Evolutionary conservation across 306 rosid genomes (phyloP), one percentile per base, ranked within the genome.

Genomic region (Quercus glauca): DNA sequence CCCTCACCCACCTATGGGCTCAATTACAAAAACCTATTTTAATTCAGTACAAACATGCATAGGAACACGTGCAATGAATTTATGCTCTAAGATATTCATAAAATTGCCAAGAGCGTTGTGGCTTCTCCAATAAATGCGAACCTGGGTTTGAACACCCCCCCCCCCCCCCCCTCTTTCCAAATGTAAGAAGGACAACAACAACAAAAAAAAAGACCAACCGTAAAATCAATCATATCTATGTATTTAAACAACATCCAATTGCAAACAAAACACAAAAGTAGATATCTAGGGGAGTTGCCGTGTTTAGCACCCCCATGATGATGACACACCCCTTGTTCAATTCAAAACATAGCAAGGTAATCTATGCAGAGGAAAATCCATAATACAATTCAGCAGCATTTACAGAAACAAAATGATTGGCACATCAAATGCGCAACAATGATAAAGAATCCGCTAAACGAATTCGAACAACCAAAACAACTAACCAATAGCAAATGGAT

Each of bases 401-500:
- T 6, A 15, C 15, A 28, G 41, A 63, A 28, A 63, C 29, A 63
- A 28, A 63, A 28, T 63, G 29, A 26, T 13, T 6, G 25, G 41
- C 3, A 63, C 69, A 63, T 63, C 5, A 59, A 25, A 26, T 9
- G n/a, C 1, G 20, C 69, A 61, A 25, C 28, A 31, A 63, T 26
- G 35, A 28, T 63, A 63, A 2, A 63, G 1, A 28, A 61, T 0
- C 20, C 0, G 3, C 1, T 26, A 61, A 61, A 0, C 15, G 7
- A 61, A 26, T 25, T 17, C 3, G 9, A 61, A 77, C 35, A 45
- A 76, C 57, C 33, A 64, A 73, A 55, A 69, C 23, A 81, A 28
- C 70, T 29, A 14, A 77, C 75, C 84, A 17, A 65, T 82, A 63
- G 53, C 51, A 35, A 56, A 79, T 29, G 71, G 69, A 83, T 61